Evolutionary conservation across 805 yeast genomes (phyloP).

Genomic region (Grigorovia transvaalensis): DNA sequence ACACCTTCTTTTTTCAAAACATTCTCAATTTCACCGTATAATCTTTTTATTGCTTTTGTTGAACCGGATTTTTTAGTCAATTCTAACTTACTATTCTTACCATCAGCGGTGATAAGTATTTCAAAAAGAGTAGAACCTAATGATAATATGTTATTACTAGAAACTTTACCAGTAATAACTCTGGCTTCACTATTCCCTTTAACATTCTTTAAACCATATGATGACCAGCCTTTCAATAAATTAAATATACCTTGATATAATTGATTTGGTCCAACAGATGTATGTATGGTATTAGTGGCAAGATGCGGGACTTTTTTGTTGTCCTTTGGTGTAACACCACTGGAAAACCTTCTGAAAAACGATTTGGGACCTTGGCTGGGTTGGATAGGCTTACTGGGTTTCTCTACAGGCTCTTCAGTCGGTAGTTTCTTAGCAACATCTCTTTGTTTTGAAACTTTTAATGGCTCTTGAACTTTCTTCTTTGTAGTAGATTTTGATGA

Average conservation of each 20-base stretch:
- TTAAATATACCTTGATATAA: slow-evolving; percentile 56
- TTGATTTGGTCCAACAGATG: slow-evolving; percentile 36
- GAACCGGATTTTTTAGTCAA: slow-evolving; percentile 62
- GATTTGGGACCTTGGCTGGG: slow-evolving; percentile 11
- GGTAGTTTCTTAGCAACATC: slow-evolving; percentile 1
- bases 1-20: slow-evolving; percentile 59
- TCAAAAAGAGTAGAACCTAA: slow-evolving; percentile 56
- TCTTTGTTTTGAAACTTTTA: slow-evolving; percentile 10
- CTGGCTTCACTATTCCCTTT: slow-evolving; percentile 33
- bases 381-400: slow-evolving; percentile 5
- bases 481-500: neutral
- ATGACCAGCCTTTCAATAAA: slow-evolving; percentile 56
- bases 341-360: slow-evolving; percentile 30
- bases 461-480: neutral
- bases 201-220: slow-evolving; percentile 55
- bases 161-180: slow-evolving; percentile 49
- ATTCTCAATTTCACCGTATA: slow-evolving; percentile 53
- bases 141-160: slow-evolving; percentile 51
- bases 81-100: slow-evolving; percentile 42
- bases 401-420: slow-evolving; percentile 5
- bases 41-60: slow-evolving; percentile 45
- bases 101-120: slow-evolving; percentile 38
- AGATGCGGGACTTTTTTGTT: neutral
- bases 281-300: slow-evolving; percentile 12
- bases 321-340: slow-evolving; percentile 5